Conservation (phyloP, 73 alveolate genomes). For the Paraurostyla sp. region DNA sequence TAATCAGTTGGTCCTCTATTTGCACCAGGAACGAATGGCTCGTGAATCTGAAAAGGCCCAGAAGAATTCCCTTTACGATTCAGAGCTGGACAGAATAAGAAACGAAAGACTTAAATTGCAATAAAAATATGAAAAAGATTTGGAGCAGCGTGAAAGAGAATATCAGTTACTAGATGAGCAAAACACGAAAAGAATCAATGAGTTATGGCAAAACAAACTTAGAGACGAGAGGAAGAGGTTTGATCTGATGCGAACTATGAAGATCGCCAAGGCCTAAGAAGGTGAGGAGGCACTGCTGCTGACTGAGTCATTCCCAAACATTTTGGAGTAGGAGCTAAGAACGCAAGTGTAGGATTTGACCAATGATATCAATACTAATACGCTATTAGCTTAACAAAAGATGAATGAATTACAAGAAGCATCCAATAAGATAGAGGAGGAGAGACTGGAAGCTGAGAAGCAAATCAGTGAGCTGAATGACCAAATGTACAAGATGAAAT, state of each 20-base stretch:
- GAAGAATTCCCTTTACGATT: conserved; percentile 14
- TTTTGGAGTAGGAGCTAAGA: conserved; percentile 59
- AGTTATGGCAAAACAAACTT: conserved; percentile 66
- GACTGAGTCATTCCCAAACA: conserved; percentile 60
- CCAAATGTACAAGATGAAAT: conserved; percentile 54
- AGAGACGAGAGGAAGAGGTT: conserved; percentile 55
- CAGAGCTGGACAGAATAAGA: conserved; percentile 51
- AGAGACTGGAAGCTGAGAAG: conserved; percentile 49
- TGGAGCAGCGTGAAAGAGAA: conserved; percentile 47
- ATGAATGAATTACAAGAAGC: conserved; percentile 44
- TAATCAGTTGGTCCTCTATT: conserved; percentile 48
- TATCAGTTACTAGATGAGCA: conserved; percentile 42
- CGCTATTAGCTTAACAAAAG: conserved; percentile 31
- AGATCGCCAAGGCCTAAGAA: conserved; percentile 47
- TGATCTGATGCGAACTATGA: conserved; percentile 61
- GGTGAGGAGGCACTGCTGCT: conserved; percentile 58
- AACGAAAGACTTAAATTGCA: conserved; percentile 57
- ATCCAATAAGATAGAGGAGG: conserved; percentile 51
- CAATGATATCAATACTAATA: conserved; percentile 45
- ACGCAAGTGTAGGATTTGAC: conserved; percentile 51
- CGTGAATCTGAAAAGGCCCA: conserved; percentile 66
- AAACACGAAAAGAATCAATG: conserved; percentile 56
- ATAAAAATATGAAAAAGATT: conserved; percentile 30
- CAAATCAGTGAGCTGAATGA: conserved; percentile 57
- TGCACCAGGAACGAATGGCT: conserved; percentile 71